Conservation (phyloP, 2,329 filamentous ascomycete species). For the Calonectria honghensis region DNA sequence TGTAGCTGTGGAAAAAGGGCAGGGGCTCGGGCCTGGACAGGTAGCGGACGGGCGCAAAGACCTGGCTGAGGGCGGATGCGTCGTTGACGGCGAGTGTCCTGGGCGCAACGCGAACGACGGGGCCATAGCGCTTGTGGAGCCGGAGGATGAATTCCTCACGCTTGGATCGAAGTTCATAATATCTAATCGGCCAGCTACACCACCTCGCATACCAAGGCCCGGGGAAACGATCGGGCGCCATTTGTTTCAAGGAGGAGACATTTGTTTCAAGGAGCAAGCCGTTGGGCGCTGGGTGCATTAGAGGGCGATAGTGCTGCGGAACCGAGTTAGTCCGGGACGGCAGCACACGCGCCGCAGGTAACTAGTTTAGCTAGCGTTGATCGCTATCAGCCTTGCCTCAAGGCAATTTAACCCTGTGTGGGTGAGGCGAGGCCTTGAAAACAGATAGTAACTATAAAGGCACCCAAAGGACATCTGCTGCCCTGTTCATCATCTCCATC, state of each 20-base stretch:
- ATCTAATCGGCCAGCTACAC: neutral
- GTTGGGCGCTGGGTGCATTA: slow-evolving; percentile 16
- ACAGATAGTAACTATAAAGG: slow-evolving; percentile 1
- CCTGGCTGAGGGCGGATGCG: neutral
- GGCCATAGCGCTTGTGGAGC: slow-evolving; percentile 18
- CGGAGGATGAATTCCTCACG: neutral
- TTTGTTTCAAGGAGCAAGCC: slow-evolving; percentile 22
- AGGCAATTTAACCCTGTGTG: slow-evolving; percentile 9
- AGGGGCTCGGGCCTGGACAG: slow-evolving; percentile 14
- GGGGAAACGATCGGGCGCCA: slow-evolving; percentile 16
- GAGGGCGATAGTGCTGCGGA: neutral
- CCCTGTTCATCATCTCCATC: neutral
- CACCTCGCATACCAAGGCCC: neutral
- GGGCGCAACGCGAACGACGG: slow-evolving; percentile 10
- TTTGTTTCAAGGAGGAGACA: slow-evolving; percentile 17
- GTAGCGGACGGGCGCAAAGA: neutral
- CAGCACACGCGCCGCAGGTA: neutral
- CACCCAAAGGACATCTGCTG: neutral
- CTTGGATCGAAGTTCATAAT: slow-evolving; percentile 17
- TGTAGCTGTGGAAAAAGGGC: slow-evolving; percentile 3
- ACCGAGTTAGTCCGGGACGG: slow-evolving; percentile 18
- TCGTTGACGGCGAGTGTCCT: slow-evolving; percentile 7
- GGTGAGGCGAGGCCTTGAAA: neutral
- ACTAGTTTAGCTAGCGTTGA: slow-evolving; percentile 21
- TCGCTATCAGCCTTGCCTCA: neutral